Base-by-base conservation (phyloP, 1,284 basidiomycete genomes). In the Ustilago curta region DNA sequence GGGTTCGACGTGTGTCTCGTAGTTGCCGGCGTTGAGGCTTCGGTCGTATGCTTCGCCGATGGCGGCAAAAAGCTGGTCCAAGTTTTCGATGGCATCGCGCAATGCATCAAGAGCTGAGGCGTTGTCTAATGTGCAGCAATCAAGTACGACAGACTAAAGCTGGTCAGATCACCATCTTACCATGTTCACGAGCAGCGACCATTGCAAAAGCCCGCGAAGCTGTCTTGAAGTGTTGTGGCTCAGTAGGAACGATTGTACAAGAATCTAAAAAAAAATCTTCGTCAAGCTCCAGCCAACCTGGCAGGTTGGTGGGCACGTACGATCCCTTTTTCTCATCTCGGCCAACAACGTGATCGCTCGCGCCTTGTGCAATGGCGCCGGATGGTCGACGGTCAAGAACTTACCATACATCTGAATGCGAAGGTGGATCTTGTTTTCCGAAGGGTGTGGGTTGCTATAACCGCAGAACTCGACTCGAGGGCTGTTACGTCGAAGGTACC, bases 381-480 rank as follows among this genome's bases (percentile, higher is more conserved):
- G 29, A 23, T 25, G 29, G 43, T 14, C 11, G 19, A 11, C 12
- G 37, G 32, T 18, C 23, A 42, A 12, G 21, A 25, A 89, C 94
- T 79, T 83, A 97, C 95, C 95, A 83, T 96, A 96, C 95, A 98
- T 99, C 89, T 98, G 96, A 70, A 99, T 93, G 19, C 97, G 91
- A 47, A 98, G 88, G 83, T 98, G 93, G 79, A 98, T 97, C 84
- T 93, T 91, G 80, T 93, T 93, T 87, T 99, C 96, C 21, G 95
- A 97, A 6, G 96, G 95, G 86, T 98, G 95, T 1, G 96, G 96
- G 39, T 91, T 93, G 80, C 93, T 95, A 77, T 99, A 99, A 32
- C 96, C 96, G 85, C 96, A 99, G 85, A 98, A 98, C 86, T 97
- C 94, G 62, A 98, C 96, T 79, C 94, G 94, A n/a, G 96, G 93